A percentile compares a stretch with the other conserved stretches of the same genome.
Evolutionary conservation across 2,329 filamentous ascomycete species (phyloP).

Genomic region (Aspergillus ustus): DNA sequence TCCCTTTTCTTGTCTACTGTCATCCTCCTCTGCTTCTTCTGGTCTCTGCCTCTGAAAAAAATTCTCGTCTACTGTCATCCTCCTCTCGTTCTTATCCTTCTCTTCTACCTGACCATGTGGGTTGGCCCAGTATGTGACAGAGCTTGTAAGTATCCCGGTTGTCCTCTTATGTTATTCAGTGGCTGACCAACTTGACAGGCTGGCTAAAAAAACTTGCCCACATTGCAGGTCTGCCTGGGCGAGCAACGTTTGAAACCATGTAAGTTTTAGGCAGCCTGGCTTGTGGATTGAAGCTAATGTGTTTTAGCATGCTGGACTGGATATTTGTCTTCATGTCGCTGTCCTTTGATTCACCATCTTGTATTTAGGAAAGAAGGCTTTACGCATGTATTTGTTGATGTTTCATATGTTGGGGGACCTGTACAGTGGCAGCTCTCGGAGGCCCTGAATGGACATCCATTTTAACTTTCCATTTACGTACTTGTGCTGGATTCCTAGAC

Average conservation of each 20-base stretch:
- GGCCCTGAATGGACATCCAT: too few species aligned
- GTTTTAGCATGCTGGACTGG: background rate
- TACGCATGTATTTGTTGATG: background rate
- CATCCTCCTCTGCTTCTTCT: too few species aligned
- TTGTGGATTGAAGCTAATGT: background rate
- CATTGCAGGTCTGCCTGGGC: background rate
- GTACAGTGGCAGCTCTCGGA: too few species aligned
- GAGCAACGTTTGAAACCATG: background rate
- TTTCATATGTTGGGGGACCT: background rate
- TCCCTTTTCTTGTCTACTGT: background rate
- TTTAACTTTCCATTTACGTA: too few species aligned
- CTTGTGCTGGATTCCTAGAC: too few species aligned
- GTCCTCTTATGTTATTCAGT: background rate
- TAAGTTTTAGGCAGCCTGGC: background rate
- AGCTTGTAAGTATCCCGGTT: slow-evolving; percentile 22
- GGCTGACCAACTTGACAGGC: slow-evolving; percentile 10
- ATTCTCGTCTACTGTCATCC: too few species aligned
- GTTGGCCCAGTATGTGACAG: slow-evolving; percentile 28
- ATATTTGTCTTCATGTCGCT: background rate
- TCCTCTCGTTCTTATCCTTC: background rate
- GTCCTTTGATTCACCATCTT: background rate
- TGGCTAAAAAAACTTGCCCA: slow-evolving; percentile 16
- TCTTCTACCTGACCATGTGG: background rate
- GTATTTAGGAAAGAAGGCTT: background rate
- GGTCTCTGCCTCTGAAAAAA: too few species aligned